Evolutionary conservation across 257 asterid genomes (phyloP), one percentile per base, ranked within the genome.

Genomic region (Solanum stenotomum): DNA sequence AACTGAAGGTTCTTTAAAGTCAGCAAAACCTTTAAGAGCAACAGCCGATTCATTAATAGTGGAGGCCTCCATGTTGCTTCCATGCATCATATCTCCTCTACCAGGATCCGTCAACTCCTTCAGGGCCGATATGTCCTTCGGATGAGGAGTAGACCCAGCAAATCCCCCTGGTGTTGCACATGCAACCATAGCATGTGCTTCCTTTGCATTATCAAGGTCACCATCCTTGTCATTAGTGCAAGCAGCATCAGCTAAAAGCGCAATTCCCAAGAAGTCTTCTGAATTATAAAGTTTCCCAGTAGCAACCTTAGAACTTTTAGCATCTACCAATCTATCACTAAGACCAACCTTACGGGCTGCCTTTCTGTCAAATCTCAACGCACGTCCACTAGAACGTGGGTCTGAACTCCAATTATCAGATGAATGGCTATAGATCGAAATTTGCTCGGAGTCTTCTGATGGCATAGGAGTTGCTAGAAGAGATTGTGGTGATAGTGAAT

Each of bases 241-340:
- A 37, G 99, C 98, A 87, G 96, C 96, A 38, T 96, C 93, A 52
- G 98, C 65, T 84, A 96, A 98, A 86, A 96, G 98, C 76, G 92
- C 96, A 87, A 96, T 93, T 70, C 99, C 98, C 8, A 96, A 94
- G 90, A 95, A 95, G 88, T 94, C 98, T 83, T 91, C 95, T 29
- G 92, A 91, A 77, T 67, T 86, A 71, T 86, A 87, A 83, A 86
- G 85, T 67, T 85, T 88, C 65, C 87, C 85, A 63, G 68, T 89
- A 40, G 89, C 52, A 84, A 71, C 91, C 76, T 88, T 89, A 85
- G 89, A 83, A 40, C 72, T 75, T 74, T 82, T 87, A 82, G 52
- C 88, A 72, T 85, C 86, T 23, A 65, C 31, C 86, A 83, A 85
- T 59, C 88, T 79, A 68, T 59, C 83, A 89, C 89, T 89, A 85